Percentiles rank a stretch among this genome's conserved stretches.
Conservation (phyloP, 129 eudicot species). For the Lactuca saligna region DNA sequence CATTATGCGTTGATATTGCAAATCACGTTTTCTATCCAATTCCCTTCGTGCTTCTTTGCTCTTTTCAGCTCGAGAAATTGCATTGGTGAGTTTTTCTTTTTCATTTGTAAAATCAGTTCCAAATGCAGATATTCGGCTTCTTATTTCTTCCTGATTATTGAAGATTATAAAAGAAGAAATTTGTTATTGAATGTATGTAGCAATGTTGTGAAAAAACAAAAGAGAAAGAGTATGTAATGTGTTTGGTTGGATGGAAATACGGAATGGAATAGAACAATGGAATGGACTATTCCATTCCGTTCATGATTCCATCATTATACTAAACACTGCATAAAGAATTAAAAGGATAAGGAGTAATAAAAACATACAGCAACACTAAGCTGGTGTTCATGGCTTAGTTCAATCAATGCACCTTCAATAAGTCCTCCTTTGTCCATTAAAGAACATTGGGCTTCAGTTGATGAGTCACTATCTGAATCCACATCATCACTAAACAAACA, state of each 20-base stretch:
- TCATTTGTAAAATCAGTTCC: slow-evolving; percentile 58
- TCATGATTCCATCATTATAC: too few relatives aligned
- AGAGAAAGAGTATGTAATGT: background rate
- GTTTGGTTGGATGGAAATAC: too few relatives aligned
- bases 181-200: background rate
- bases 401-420: slow-evolving; percentile 72
- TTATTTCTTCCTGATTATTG: slow-evolving; percentile 64
- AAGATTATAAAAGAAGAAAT: background rate
- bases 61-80: slow-evolving; percentile 57
- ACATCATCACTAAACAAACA: slow-evolving; percentile 45
- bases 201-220: slow-evolving; percentile 1
- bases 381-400: slow-evolving; percentile 68
- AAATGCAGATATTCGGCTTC: slow-evolving; percentile 58
- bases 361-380: slow-evolving; percentile 64
- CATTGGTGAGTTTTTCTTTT: slow-evolving; percentile 53
- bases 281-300: too few relatives aligned
- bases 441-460: slow-evolving; percentile 38
- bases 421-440: slow-evolving; percentile 73
- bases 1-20: slow-evolving; percentile 85
- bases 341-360: slow-evolving; percentile 2
- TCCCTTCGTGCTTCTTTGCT: slow-evolving; percentile 52
- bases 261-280: too few relatives aligned
- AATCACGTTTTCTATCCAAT: slow-evolving; percentile 71
- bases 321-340: slow-evolving; percentile 2
- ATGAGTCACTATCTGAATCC: slow-evolving; percentile 53